Evolutionary conservation across 768 basidiomycete species (phyloP), one percentile per base, ranked within the genome.

Genomic region (Cytidiella melzeri): DNA sequence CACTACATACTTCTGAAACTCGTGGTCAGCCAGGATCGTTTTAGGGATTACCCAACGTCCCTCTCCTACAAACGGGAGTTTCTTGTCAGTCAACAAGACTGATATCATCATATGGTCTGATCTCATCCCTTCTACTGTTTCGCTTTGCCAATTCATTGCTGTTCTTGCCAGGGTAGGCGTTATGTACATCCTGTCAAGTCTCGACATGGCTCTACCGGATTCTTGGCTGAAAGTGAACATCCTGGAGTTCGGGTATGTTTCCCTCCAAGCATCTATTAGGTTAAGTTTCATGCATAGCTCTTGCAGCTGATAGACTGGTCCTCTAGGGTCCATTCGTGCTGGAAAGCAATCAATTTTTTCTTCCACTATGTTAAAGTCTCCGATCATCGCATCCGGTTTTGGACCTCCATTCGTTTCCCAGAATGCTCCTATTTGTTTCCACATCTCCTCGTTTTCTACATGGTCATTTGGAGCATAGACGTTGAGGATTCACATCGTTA

Each of bases 311-410:
- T 27, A 26, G 1, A 42, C 45, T 11, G 48, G 27, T 0, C 11
- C 24, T 1, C 0, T 6, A 0, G 20, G 4, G 20, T 57, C 59
- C 1, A 30, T 18, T 9, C 43, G 48, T n/a, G 26, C 26, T 18
- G 61, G 60, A 4, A 55, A 27, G 0, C 57, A 41, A 34, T 62
- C 61, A 15, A 57, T 44, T 0, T 12, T 25, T 3, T 59, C 53
- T 30, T 61, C 52, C 2, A 59, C 54, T 4, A 57, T 45, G 23
- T 62, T 61, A 24, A 45, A 48, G 46, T 62, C 59, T 1, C 55
- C 59, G 0, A 51, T 44, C 1, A 62, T 12, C 1, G 57, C 28
- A 24, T 58, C 47, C 0, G 59, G 60, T 3, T 28, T 21, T 0
- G 43, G 53, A 0, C 45, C 13, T 0, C 13, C n/a, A 18, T 44